phyloP scores from a whole-genome alignment of 768 basidiomycete genomes.

The Pleurotus salmoneostramineus region DNA sequence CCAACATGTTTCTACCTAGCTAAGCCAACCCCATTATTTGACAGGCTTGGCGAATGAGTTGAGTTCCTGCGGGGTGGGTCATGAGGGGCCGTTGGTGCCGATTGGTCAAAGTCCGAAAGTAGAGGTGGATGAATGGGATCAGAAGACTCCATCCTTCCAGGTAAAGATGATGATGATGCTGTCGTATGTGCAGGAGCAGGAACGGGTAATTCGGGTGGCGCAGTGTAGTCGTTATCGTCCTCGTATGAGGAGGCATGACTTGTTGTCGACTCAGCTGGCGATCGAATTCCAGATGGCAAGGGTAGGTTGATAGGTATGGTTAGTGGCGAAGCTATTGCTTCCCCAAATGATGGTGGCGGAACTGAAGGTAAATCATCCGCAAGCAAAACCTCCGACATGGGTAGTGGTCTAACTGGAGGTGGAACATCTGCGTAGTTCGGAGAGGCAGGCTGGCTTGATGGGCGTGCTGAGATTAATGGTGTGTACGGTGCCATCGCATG shows the following conservation, averaged over 20 bases:
- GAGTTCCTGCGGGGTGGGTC: no score
- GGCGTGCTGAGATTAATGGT: background rate
- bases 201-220: no score
- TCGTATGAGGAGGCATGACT: background rate
- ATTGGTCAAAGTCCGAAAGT: no score
- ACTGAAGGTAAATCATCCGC: background rate
- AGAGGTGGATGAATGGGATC: no score
- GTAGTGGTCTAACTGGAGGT: background rate
- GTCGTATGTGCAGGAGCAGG: no score
- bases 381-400: background rate
- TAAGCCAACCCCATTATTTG: background rate
- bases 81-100: no score
- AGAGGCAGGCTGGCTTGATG: background rate
- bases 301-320: background rate
- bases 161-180: no score
- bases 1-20: background rate
- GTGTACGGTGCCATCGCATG: background rate
- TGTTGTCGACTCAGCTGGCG: background rate
- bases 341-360: slow-evolving; percentile 7
- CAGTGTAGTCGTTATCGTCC: no score
- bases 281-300: slow-evolving; percentile 1
- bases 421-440: slow-evolving; percentile 3
- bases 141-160: no score
- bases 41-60: no score
- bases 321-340: slow-evolving; percentile 5